phyloP scores from a whole-genome alignment of 1,139 yeast genomes.

The Magnusiomyces ingens region DNA sequence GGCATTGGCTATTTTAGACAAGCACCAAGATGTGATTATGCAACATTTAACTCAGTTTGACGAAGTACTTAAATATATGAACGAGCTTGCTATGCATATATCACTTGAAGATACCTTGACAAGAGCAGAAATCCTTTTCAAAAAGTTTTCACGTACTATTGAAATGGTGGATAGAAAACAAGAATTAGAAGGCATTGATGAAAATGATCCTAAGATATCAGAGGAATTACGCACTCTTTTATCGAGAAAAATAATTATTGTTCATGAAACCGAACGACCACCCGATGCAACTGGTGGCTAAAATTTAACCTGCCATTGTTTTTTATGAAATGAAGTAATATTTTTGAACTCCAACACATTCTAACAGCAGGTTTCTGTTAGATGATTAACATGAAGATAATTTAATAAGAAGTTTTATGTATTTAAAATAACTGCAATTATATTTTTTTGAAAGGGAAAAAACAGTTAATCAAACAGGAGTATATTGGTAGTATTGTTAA shows the following conservation, averaged over 20 bases:
- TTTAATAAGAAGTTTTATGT: not conserved
- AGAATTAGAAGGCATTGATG: slow-evolving; percentile 16
- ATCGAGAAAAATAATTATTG: slow-evolving; percentile 53
- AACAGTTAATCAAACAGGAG: too few species aligned
- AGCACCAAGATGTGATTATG: slow-evolving; percentile 72
- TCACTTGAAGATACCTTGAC: slow-evolving; percentile 68
- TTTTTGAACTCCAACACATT: not conserved
- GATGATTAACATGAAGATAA: not conserved
- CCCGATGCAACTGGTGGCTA: slow-evolving; percentile 36
- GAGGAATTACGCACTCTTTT: slow-evolving; percentile 55
- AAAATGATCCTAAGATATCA: slow-evolving; percentile 34
- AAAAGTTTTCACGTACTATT: slow-evolving; percentile 71
- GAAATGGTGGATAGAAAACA: slow-evolving; percentile 64
- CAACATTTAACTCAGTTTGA: slow-evolving; percentile 73
- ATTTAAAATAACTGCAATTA: too few species aligned
- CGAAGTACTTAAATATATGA: slow-evolving; percentile 86
- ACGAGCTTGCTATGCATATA: slow-evolving; percentile 74
- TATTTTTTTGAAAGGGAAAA: too few species aligned
- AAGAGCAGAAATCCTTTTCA: slow-evolving; percentile 73
- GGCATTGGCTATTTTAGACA: slow-evolving; percentile 81
- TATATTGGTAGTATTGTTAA: too few species aligned
- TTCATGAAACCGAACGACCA: slow-evolving; percentile 48
- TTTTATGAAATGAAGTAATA: too few species aligned
- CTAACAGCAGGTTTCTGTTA: not conserved
- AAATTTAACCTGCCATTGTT: not conserved